Evolutionary conservation across 2,329 filamentous ascomycete genomes (phyloP), one percentile per base, ranked within the genome.

Genomic region (Sphaceloma murrayae): DNA sequence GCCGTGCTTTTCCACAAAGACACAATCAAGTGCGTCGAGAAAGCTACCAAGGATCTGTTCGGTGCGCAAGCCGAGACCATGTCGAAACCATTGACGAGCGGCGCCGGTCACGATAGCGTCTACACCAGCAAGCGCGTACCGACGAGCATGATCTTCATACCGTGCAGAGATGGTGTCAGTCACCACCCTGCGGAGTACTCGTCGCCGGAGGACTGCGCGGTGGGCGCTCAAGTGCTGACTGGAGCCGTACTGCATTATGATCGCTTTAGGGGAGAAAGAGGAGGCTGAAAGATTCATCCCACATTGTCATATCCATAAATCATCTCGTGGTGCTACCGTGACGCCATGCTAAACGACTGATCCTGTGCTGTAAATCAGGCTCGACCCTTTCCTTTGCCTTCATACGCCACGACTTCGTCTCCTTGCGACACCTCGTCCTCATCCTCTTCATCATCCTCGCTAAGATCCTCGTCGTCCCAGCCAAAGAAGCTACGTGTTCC

Each of bases 1-100:
- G 78, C 78, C 1, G 73, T 78, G 0, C 67, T 69, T 21, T 87
- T 87, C 61, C 70, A 85, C 53, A 59, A 70, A 5, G 75, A 80
- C 51, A 86, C 82, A 56, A 79, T 86, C 46, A 59, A 64, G 1
- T 78, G 77, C 26, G 80, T 86, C 6, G 67, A 72, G 38, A 67
- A 73, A 31, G 75, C 78, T 16, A 77, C 79, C 0, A 60, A 63
- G 43, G 71, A 69, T 3, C 68, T 80, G 1, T 71, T 79, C 1
- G 72, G 77, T 1, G 70, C 73, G 1, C 55, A 67, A 14, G 60
- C 66, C 18, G 61, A 66, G 51, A 65, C 69, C 36, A 56, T 70
- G 34, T 63, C 67, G 34, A 64, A 67, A 44, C 62, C 61, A 16
- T 78, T 82, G 65, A 77, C 70, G 48, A 74, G 69, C 50, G 77